Conservation (phyloP, 2,329 filamentous ascomycete species). For the Biscogniauxia mediterranea region DNA sequence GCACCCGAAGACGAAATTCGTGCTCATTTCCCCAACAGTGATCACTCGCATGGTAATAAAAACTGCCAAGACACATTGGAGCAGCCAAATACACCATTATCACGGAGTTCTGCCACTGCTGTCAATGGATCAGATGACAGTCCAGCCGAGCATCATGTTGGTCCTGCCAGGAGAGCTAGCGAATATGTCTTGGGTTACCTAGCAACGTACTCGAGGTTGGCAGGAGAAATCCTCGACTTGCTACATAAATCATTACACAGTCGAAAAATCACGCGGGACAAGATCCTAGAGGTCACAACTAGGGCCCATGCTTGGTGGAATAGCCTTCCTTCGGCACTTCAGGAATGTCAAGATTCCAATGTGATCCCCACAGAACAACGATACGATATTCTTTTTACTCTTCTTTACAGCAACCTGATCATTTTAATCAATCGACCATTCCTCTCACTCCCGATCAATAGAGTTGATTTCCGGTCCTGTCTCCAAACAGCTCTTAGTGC, state of each 20-base stretch:
- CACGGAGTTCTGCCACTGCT: background rate
- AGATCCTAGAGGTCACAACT: conserved; percentile 9
- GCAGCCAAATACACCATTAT: background rate
- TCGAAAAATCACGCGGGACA: conserved; percentile 6
- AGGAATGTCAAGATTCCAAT: background rate
- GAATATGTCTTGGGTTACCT: conserved; percentile 6
- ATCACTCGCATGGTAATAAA: background rate
- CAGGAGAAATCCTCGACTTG: conserved; percentile 9
- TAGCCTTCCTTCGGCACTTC: conserved; percentile 7
- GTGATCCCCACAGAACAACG: background rate
- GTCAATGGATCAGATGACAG: background rate
- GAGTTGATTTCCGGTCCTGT: conserved; percentile 9
- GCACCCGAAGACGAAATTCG: background rate
- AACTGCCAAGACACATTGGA: background rate
- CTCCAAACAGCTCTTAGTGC: conserved; percentile 8
- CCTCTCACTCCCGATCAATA: conserved; percentile 5
- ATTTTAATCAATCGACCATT: conserved; percentile 11
- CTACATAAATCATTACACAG: conserved; percentile 11
- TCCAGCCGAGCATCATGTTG: background rate
- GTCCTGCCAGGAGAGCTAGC: background rate
- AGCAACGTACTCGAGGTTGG: conserved; percentile 5
- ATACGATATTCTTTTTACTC: conserved; percentile 7
- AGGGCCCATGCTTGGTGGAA: conserved; percentile 13
- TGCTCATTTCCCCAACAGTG: conserved; percentile 4
- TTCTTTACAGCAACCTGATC: conserved; percentile 8